These are phyloP conservation scores for Pseudopithomyces chartarum DNA, from an alignment of 2,329 filamentous ascomycete species.

Conservation along the genomic window DNA sequence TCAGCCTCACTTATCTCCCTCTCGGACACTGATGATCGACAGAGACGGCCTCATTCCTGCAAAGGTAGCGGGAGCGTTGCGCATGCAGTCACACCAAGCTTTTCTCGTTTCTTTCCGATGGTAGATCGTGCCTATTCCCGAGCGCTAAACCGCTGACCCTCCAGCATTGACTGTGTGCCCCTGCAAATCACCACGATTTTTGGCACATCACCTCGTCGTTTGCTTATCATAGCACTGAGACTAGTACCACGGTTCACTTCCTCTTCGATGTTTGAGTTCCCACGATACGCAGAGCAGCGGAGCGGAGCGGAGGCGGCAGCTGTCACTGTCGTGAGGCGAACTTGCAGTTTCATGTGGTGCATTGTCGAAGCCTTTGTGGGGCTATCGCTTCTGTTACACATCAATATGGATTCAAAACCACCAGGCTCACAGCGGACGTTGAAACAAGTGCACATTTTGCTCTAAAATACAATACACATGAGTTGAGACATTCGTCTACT, in stretches of 20 bases:
- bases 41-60: background rate
- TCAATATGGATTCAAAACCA: background rate
- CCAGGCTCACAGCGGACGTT: background rate
- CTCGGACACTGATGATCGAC: background rate
- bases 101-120: background rate
- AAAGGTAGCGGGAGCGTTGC: background rate
- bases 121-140: background rate
- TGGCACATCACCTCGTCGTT: background rate
- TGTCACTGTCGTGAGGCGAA: background rate
- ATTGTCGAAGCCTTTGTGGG: background rate
- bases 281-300: background rate
- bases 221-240: background rate
- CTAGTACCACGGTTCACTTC: background rate
- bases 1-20: background rate
- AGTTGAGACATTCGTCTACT: background rate
- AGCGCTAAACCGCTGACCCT: background rate
- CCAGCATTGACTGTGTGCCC: background rate
- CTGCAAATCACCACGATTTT: background rate
- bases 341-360: background rate
- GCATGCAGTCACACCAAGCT: conserved; percentile 3
- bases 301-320: conserved; percentile 4
- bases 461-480: background rate
- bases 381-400: background rate
- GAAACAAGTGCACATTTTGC: background rate
- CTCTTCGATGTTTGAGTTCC: background rate